Percentiles rank a stretch among this genome's conserved stretches.
phyloP scores from a whole-genome alignment of 225 moss, liverwort and hornwort species.

The Bryum argenteum region DNA sequence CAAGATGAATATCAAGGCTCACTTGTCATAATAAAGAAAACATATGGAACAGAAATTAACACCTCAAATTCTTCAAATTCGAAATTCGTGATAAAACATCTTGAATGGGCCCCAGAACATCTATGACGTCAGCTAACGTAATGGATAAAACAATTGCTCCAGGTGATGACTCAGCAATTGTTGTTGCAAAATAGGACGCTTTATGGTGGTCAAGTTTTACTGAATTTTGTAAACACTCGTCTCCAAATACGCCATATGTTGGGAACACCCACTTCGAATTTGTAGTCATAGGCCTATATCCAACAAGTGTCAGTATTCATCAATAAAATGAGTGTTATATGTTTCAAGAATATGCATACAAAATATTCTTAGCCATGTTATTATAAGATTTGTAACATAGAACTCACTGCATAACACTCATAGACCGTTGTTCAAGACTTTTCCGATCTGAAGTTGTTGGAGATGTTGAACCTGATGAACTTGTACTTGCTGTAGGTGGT shows the following conservation, averaged over 20 bases:
- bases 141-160: slow-evolving; percentile 72
- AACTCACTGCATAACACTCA: slow-evolving; percentile 53
- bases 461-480: slow-evolving; percentile 38
- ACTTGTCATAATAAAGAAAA: neutral
- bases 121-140: slow-evolving; percentile 63
- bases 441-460: slow-evolving; percentile 33
- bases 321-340: neutral
- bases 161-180: slow-evolving; percentile 51
- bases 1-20: too few relatives aligned
- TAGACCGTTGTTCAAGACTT: slow-evolving; percentile 49
- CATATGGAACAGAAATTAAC: slow-evolving; percentile 13
- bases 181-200: slow-evolving; percentile 57
- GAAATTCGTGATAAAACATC: slow-evolving; percentile 79
- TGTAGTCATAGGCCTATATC: slow-evolving; percentile 39
- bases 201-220: slow-evolving; percentile 50
- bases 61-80: slow-evolving; percentile 86
- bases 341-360: slow-evolving; percentile 1
- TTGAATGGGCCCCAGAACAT: slow-evolving; percentile 83
- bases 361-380: slow-evolving; percentile 7
- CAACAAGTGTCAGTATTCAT: neutral
- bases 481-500: slow-evolving; percentile 29
- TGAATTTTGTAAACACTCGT: slow-evolving; percentile 74
- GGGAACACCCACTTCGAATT: slow-evolving; percentile 57
- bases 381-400: neutral
- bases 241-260: slow-evolving; percentile 86